Conservation (phyloP, 2,329 filamentous ascomycete genomes). For the Pseudogymnoascus destructans region DNA sequence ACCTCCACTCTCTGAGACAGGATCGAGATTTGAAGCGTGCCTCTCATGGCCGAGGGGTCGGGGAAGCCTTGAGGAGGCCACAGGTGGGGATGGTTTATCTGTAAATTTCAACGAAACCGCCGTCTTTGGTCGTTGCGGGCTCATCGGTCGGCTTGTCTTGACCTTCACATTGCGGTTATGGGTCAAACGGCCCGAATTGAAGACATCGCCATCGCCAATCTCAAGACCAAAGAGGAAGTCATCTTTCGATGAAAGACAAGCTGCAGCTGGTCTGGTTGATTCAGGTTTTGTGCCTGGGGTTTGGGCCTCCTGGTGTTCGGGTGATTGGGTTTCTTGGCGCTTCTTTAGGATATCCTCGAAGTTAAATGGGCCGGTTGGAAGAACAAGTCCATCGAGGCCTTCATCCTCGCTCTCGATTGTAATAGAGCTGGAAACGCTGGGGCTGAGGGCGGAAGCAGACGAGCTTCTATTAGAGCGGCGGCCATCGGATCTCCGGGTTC, state of each 20-base stretch:
- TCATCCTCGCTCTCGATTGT: slow-evolving; percentile 91
- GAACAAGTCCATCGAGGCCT: slow-evolving; percentile 73
- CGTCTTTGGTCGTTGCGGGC: slow-evolving; percentile 58
- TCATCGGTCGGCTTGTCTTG: slow-evolving; percentile 56
- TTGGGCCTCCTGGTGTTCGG: slow-evolving; percentile 34
- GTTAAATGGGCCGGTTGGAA: slow-evolving; percentile 73
- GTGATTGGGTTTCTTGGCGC: slow-evolving; percentile 49
- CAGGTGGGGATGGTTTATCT: slow-evolving; percentile 48
- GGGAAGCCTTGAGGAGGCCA: slow-evolving; percentile 57
- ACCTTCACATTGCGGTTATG: slow-evolving; percentile 86
- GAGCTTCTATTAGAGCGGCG: slow-evolving; percentile 56
- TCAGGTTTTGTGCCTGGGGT: slow-evolving; percentile 19
- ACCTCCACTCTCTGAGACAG: slow-evolving; percentile 80
- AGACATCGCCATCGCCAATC: slow-evolving; percentile 68
- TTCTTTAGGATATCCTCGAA: slow-evolving; percentile 67
- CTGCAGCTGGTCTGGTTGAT: background rate
- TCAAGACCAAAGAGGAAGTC: slow-evolving; percentile 83
- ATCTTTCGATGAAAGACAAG: slow-evolving; percentile 34
- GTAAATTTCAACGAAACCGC: slow-evolving; percentile 85
- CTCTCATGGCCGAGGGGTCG: slow-evolving; percentile 58
- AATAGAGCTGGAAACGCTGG: slow-evolving; percentile 81
- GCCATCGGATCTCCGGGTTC: slow-evolving; percentile 47
- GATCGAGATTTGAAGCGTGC: slow-evolving; percentile 67
- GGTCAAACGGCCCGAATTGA: slow-evolving; percentile 67
- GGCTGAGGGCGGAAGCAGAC: slow-evolving; percentile 77